Percentiles rank a stretch among this genome's conserved stretches.
Evolutionary conservation across 2,329 filamentous ascomycete genomes (phyloP).

Genomic region (Fusarium ramigenum): DNA sequence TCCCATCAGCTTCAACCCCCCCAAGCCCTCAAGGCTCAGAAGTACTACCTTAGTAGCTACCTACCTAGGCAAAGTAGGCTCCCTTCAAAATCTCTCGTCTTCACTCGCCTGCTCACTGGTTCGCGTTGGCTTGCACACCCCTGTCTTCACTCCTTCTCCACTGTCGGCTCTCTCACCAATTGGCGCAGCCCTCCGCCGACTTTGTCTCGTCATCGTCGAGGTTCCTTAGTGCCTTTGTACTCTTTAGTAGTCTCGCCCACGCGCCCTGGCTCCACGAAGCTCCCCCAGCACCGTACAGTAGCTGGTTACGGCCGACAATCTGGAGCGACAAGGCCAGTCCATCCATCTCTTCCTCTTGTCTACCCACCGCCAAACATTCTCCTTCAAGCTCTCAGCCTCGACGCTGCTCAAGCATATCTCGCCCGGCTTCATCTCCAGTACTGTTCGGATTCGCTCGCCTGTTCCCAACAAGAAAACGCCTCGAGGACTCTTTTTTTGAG

Average conservation of each 20-base stretch:
- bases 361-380: constrained; percentile 39
- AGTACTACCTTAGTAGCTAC: neutral
- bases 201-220: constrained; percentile 45
- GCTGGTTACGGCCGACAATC: constrained; percentile 31
- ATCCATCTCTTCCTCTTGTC: constrained; percentile 35
- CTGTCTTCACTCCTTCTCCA: constrained; percentile 36
- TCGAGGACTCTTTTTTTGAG: neutral
- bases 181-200: constrained; percentile 37
- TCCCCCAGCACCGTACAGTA: constrained; percentile 34
- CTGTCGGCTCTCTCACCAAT: constrained; percentile 39
- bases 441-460: constrained; percentile 8
- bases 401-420: constrained; percentile 27
- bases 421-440: constrained; percentile 18
- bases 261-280: constrained; percentile 40
- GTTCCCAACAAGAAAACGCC: neutral
- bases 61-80: neutral
- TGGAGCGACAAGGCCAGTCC: constrained; percentile 38
- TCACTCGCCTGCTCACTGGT: constrained; percentile 29
- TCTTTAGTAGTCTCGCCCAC: constrained; percentile 39
- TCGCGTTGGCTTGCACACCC: constrained; percentile 35
- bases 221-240: constrained; percentile 39
- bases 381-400: constrained; percentile 37
- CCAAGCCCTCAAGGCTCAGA: constrained; percentile 4
- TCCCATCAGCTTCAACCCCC: constrained; percentile 30
- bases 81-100: constrained; percentile 34